Base-by-base conservation (phyloP, 768 basidiomycete species). In the Agrocybe pediades region DNA sequence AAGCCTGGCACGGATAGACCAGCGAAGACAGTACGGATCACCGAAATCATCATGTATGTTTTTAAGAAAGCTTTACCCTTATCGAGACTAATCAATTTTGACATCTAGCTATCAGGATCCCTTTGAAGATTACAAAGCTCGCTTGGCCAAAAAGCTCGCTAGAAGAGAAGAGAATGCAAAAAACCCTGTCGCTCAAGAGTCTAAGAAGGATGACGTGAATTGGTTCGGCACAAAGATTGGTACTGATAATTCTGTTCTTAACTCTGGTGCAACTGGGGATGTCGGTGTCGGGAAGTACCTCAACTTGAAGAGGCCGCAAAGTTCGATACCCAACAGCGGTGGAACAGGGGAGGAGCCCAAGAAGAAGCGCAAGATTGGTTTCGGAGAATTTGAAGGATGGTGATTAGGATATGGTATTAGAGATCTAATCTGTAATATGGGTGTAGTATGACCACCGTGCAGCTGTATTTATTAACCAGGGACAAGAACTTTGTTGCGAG, bases 191-290 rank as follows among this genome's bases (percentile, higher is more conserved):
- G 55, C 66, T 70, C 62, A 63, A 58, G 76, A 83, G 41, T 82
- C 84, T 62, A 84, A 83, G 62, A 78, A 82, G 44, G 82, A 81
- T n/a, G 84, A 90, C 57, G 75, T 86, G 52, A 90, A 92, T 65
- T 94, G 92, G 92, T 94, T 95, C 68, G 94, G 95, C 6, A 85
- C 86, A 46, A 92, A 90, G 66, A 82, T 97, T 7, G 89, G 90
- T 5, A 71, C 80, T 47, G 69, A 69, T 19, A 66, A 59, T 24
- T 62, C 69, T 9, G 64, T 67, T 11, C 60, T 63, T 17, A 66
- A 63, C 25, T 55, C 63, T 4, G 70, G 67, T 2, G 72, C 61
- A 1, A 65, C 61, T 7, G 70, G 62, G 0, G 68, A 64, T n/a
- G 80, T 75, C 23, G 83, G 86, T 6, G 79, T 95, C n/a, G 92